Percentiles rank a stretch among this genome's conserved stretches.
These are phyloP conservation scores for Cavenderia fasciculata DNA, from an alignment of 78 protist genomes.

Conservation along the genomic window DNA sequence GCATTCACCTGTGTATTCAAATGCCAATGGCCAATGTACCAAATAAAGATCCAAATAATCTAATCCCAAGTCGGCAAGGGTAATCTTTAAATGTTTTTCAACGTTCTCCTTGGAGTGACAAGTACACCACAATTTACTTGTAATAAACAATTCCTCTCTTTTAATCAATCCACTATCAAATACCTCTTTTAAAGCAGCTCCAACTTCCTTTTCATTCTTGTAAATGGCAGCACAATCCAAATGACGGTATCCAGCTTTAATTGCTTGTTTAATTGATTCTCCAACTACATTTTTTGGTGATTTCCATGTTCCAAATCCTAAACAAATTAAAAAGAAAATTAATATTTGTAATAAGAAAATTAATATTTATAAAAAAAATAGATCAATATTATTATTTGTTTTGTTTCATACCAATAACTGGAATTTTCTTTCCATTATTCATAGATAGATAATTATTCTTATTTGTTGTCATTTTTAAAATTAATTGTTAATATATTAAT, in stretches of 20 bases:
- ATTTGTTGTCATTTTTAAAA: too few relatives aligned
- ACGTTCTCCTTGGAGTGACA: constrained; percentile 78
- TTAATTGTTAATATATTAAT: too few relatives aligned
- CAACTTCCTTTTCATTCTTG: constrained; percentile 86
- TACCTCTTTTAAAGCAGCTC: constrained; percentile 56
- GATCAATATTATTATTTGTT: not conserved
- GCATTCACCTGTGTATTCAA: constrained; percentile 26
- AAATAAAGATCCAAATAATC: constrained; percentile 89
- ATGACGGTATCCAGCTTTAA: constrained; percentile 82
- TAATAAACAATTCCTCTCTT: constrained; percentile 87
- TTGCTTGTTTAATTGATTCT: constrained; percentile 63
- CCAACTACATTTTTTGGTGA: constrained; percentile 29
- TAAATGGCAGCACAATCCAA: constrained; percentile 89
- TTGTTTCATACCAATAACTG: not conserved
- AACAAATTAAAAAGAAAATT: too few relatives aligned
- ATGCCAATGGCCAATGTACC: constrained; percentile 90
- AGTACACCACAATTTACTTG: constrained; percentile 88
- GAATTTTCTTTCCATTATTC: constrained; percentile 4
- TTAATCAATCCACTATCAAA: constrained; percentile 6
- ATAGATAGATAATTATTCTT: too few relatives aligned
- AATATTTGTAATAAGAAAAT: not conserved
- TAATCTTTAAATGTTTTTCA: constrained; percentile 34
- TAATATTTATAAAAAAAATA: not conserved
- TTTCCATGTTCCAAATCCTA: constrained; percentile 87
- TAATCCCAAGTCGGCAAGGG: constrained; percentile 74